Evolutionary conservation across 2,329 filamentous ascomycete genomes (phyloP).

Genomic region (Penicillium palitans): DNA sequence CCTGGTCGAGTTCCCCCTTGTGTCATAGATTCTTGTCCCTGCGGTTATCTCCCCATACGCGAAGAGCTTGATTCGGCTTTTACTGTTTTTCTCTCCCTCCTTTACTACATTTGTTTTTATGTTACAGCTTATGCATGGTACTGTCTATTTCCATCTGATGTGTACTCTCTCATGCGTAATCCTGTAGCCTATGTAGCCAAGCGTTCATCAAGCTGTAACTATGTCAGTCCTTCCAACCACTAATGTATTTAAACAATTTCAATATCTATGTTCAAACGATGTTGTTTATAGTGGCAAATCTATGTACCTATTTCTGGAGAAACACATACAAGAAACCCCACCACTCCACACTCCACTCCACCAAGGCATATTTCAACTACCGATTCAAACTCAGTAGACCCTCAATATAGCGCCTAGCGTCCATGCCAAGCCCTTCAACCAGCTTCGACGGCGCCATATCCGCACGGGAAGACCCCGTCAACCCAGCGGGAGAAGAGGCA

Average conservation of each 20-base stretch:
- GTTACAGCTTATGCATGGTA: constrained; percentile 39
- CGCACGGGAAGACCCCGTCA: constrained; percentile 21
- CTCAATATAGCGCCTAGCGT: constrained; percentile 50
- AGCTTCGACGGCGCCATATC: constrained; percentile 39
- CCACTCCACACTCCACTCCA: neutral
- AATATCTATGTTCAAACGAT: neutral
- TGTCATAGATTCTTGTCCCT: constrained; percentile 33
- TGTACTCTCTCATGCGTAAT: neutral
- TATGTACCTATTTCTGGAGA: neutral
- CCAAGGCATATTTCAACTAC: constrained; percentile 21
- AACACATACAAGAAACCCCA: neutral
- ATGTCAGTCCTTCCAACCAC: neutral
- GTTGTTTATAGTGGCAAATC: neutral
- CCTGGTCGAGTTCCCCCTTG: constrained; percentile 17
- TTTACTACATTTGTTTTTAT: constrained; percentile 26
- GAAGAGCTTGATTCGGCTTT: constrained; percentile 25
- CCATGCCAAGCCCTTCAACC: constrained; percentile 49
- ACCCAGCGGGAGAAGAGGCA: constrained; percentile 29
- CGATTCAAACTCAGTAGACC: constrained; percentile 47
- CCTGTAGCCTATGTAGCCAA: neutral
- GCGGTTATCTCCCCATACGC: constrained; percentile 26
- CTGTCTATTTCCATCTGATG: constrained; percentile 19
- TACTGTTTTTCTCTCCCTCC: constrained; percentile 19
- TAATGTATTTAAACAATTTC: no score
- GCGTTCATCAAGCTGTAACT: neutral